Evolutionary conservation across 2,329 filamentous ascomycete species (phyloP).

Genomic region (Ophiognomonia clavigignenti-juglandacearum): DNA sequence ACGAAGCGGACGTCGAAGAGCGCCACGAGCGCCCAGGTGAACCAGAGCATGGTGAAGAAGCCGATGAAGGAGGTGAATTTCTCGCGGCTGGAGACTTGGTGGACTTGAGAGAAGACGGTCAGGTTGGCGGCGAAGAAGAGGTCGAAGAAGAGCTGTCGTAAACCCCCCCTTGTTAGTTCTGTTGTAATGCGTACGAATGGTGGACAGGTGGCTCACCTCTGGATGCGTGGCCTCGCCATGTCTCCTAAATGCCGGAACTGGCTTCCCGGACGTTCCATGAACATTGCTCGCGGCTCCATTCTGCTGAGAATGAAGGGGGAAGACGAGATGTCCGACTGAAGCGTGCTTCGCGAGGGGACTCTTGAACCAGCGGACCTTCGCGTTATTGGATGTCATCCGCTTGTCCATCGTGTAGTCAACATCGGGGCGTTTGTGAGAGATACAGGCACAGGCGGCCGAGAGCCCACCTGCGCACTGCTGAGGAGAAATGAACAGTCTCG

Average conservation of each 20-base stretch:
- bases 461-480: background rate
- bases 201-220: background rate
- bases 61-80: slow-evolving; percentile 32
- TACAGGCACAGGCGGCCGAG: background rate
- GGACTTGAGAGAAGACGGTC: slow-evolving; percentile 20
- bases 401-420: background rate
- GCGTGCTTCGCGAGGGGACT: background rate
- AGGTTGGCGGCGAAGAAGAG: slow-evolving; percentile 5
- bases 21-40: slow-evolving; percentile 62
- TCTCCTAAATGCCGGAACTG: background rate
- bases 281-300: background rate
- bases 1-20: slow-evolving; percentile 64
- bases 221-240: background rate
- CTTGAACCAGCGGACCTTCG: background rate
- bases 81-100: slow-evolving; percentile 26
- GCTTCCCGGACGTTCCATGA: background rate
- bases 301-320: background rate
- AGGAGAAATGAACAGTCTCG: background rate
- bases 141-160: slow-evolving; percentile 10
- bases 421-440: background rate
- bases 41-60: slow-evolving; percentile 51
- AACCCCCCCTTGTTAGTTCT: background rate
- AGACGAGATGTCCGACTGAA: background rate
- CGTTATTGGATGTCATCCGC: background rate
- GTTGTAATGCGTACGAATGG: background rate